Evolutionary conservation across 441 rosid genomes (phyloP).

Genomic region (Eutrema salsugineum): DNA sequence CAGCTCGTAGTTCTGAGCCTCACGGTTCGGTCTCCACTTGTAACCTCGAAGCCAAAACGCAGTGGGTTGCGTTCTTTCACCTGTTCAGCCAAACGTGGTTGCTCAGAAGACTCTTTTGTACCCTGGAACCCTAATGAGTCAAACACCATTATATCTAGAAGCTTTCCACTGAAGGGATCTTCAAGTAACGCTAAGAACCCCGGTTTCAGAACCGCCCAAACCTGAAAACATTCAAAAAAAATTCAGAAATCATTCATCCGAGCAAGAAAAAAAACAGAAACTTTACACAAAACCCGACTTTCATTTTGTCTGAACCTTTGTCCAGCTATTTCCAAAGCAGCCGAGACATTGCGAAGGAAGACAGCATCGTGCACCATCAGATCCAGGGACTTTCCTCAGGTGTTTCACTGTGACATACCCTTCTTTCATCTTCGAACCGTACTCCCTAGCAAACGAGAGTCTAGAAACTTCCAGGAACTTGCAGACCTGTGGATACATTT

Average conservation of each 20-base stretch:
- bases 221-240: conserved; percentile 31
- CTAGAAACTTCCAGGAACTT: conserved; percentile 74
- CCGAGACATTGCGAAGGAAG: conserved; percentile 39
- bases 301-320: conserved; percentile 40
- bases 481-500: conserved; percentile 48
- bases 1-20: conserved; percentile 48
- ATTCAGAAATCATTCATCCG: background rate
- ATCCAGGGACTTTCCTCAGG: conserved; percentile 36
- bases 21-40: conserved; percentile 54
- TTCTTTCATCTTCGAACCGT: conserved; percentile 74
- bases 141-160: conserved; percentile 62
- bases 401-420: conserved; percentile 70
- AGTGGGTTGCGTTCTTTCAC: conserved; percentile 59
- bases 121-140: conserved; percentile 39
- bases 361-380: conserved; percentile 37
- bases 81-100: conserved; percentile 48
- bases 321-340: conserved; percentile 53
- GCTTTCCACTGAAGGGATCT: conserved; percentile 57
- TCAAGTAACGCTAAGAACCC: conserved; percentile 71
- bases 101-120: conserved; percentile 36
- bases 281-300: background rate
- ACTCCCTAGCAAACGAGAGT: conserved; percentile 62
- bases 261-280: background rate
- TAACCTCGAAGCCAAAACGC: conserved; percentile 53
- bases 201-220: conserved; percentile 76